phyloP scores from a whole-genome alignment of 768 basidiomycete species.

The Sporobolomyces pararoseus region DNA sequence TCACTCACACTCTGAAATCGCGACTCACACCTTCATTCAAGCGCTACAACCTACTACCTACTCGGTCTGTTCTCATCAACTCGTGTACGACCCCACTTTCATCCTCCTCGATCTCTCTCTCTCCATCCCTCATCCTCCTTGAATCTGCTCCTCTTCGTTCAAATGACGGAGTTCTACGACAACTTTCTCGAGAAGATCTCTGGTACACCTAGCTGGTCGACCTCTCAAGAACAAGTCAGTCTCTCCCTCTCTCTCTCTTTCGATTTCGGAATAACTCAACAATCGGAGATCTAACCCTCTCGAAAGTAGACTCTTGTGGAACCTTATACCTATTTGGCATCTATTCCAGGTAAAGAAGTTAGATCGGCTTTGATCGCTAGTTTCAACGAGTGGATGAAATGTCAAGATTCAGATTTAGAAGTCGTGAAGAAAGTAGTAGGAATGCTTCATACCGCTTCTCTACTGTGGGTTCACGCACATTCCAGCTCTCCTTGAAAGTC shows the following conservation, averaged over 20 bases:
- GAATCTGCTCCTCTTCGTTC: neutral
- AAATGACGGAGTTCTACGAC: conserved; percentile 12
- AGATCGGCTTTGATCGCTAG: conserved; percentile 80
- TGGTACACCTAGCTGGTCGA: conserved; percentile 26
- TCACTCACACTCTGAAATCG: no score
- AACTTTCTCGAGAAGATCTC: conserved; percentile 38
- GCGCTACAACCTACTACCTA: no score
- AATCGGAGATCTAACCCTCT: neutral
- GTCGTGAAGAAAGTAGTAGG: conserved; percentile 77
- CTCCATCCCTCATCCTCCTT: no score
- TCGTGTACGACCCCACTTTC: no score
- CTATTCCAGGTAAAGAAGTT: conserved; percentile 88
- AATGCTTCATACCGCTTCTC: conserved; percentile 90
- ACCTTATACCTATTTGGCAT: conserved; percentile 77
- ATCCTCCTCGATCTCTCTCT: no score
- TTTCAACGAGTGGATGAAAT: conserved; percentile 87
- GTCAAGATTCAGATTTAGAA: conserved; percentile 65
- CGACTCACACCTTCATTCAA: no score
- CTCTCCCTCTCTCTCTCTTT: neutral
- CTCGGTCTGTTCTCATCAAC: no score
- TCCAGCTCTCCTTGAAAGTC: neutral
- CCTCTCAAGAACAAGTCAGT: conserved; percentile 37
- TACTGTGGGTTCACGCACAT: conserved; percentile 60
- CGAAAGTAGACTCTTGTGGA: conserved; percentile 64
- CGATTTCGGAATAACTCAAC: neutral